Percentiles rank a stretch among this genome's conserved stretches.
Evolutionary conservation across 208 protist genomes (phyloP).

Genomic region (Lotmaria passim): DNA sequence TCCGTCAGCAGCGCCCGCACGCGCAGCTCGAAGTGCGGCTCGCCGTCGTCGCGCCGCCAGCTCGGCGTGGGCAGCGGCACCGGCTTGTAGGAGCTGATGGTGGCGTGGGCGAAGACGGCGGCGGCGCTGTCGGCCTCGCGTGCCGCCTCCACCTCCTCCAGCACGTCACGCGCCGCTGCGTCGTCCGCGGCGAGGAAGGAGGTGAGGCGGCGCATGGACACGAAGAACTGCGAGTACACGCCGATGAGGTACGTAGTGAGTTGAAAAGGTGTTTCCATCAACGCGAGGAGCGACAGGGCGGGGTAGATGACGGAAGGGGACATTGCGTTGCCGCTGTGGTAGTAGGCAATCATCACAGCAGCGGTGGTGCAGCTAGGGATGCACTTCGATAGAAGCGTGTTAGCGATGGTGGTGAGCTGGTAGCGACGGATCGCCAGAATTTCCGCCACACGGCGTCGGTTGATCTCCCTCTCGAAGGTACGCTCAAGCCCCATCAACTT

Average conservation of each 20-base stretch:
- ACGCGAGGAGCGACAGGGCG: no score
- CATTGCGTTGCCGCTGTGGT: conserved; percentile 49
- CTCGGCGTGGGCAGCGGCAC: conserved; percentile 40
- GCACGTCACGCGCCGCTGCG: no score
- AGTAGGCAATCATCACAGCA: conserved; percentile 61
- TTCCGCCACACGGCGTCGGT: conserved; percentile 43
- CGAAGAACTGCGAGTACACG: no score
- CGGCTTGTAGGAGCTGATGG: conserved; percentile 56
- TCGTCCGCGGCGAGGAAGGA: conserved; percentile 70
- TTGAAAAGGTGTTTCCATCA: no score
- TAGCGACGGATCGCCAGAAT: conserved; percentile 40
- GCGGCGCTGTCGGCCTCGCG: conserved; percentile 12
- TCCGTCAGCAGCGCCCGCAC: no score
- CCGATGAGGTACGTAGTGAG: no score
- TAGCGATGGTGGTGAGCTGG: conserved; percentile 38
- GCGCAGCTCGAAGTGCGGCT: no score
- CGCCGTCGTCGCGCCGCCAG: conserved; percentile 6
- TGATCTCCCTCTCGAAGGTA: no score
- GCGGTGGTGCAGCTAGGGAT: conserved; percentile 61
- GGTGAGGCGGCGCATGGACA: conserved; percentile 77
- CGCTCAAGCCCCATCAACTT: conserved; percentile 95
- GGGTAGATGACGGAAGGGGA: no score
- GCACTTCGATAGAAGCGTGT: conserved; percentile 58
- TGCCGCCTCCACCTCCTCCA: no score
- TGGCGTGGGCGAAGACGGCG: conserved; percentile 44